Evolutionary conservation across 768 basidiomycete genomes (phyloP).

Genomic region (Lentinula detonsa): DNA sequence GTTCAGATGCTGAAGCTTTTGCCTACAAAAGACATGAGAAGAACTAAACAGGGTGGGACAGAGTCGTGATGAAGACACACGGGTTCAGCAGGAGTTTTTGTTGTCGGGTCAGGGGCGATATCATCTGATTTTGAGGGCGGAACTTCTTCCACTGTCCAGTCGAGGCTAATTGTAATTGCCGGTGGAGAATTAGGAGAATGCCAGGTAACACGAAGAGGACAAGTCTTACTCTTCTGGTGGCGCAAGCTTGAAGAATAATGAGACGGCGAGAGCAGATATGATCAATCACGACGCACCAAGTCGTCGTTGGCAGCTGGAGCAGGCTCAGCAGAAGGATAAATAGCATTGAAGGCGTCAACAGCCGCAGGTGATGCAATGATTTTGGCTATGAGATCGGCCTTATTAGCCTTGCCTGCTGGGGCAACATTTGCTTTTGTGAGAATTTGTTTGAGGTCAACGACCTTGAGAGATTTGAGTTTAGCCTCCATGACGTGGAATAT

Average conservation of each 20-base stretch:
- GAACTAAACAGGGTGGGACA: background rate
- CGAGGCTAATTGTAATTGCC: conserved; percentile 28
- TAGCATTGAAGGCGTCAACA: conserved; percentile 39
- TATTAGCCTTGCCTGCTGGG: conserved; percentile 53
- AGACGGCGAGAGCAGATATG: background rate
- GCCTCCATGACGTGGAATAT: background rate
- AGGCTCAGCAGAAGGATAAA: conserved; percentile 28
- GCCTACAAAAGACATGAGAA: background rate
- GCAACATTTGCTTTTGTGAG: conserved; percentile 45
- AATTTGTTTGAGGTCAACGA: conserved; percentile 62
- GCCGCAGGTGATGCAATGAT: conserved; percentile 50
- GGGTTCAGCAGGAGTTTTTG: background rate
- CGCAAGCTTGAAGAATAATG: conserved; percentile 13
- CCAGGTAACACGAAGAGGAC: background rate
- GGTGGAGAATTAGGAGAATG: background rate
- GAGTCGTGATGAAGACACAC: background rate
- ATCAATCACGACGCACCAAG: conserved; percentile 15
- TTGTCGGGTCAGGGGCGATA: background rate
- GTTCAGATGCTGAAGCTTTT: conserved; percentile 1
- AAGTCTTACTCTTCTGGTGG: conserved; percentile 29
- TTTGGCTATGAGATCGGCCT: conserved; percentile 59
- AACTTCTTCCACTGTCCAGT: conserved; percentile 33
- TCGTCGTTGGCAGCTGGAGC: conserved; percentile 16
- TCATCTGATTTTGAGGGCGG: conserved; percentile 10
- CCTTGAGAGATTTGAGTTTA: conserved; percentile 55